Percentiles rank a stretch among this genome's conserved stretches.
Conservation (phyloP, 805 yeast species). For the Millerozyma acaciae region DNA sequence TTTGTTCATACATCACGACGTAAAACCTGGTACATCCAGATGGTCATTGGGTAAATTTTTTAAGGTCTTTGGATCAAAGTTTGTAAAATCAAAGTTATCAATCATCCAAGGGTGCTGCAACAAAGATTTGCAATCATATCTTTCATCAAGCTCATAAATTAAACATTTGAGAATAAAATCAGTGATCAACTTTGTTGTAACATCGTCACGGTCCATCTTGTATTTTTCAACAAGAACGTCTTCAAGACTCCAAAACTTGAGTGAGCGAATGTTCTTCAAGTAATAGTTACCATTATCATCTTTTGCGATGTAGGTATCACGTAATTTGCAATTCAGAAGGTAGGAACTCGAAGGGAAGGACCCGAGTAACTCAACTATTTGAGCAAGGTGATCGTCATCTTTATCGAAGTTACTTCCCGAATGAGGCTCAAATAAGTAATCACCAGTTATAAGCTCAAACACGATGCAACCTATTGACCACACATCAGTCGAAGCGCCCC, state of each 20-base stretch:
- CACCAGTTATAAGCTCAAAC: constrained; percentile 60
- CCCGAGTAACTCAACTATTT: constrained; percentile 52
- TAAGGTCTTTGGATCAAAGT: constrained; percentile 13
- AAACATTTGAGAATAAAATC: constrained; percentile 51
- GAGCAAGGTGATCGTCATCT: constrained; percentile 63
- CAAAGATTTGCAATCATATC: constrained; percentile 55
- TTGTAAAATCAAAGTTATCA: constrained; percentile 8
- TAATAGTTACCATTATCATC: constrained; percentile 21
- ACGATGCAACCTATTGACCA: constrained; percentile 60
- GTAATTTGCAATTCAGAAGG: constrained; percentile 35
- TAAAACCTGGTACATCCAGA: constrained; percentile 28
- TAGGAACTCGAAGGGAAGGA: constrained; percentile 38
- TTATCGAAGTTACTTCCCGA: constrained; percentile 44
- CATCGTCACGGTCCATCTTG: constrained; percentile 34
- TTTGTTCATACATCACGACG: constrained; percentile 25
- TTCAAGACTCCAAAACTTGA: constrained; percentile 49
- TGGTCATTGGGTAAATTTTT: constrained; percentile 20
- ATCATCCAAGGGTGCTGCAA: constrained; percentile 51
- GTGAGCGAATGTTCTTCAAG: constrained; percentile 43
- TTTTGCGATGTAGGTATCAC: constrained; percentile 39
- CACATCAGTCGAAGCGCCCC: constrained; percentile 63
- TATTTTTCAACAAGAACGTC: constrained; percentile 49
- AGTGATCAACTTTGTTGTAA: constrained; percentile 35
- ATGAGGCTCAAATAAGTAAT: constrained; percentile 59
- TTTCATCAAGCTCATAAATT: constrained; percentile 42